phyloP scores from a whole-genome alignment of 2,329 filamentous ascomycete genomes.

The Beauveria sp. region DNA sequence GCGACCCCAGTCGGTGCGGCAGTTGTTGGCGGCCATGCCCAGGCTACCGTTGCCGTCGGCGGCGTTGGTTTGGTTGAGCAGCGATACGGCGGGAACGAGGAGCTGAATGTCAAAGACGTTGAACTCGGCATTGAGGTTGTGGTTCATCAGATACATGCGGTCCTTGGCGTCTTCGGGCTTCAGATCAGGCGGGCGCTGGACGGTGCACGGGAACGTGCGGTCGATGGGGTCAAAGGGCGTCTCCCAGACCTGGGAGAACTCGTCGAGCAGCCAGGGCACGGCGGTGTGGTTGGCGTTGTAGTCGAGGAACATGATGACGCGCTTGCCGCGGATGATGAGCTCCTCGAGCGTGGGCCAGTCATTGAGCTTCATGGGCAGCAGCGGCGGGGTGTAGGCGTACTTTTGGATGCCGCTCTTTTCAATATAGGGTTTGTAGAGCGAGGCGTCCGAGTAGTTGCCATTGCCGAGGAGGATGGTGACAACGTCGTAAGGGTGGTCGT shows the following conservation, averaged over 20 bases:
- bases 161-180: slow-evolving; percentile 43
- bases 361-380: slow-evolving; percentile 60
- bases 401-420: slow-evolving; percentile 62
- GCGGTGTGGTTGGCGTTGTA: slow-evolving; percentile 72
- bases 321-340: slow-evolving; percentile 63
- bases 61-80: slow-evolving; percentile 66
- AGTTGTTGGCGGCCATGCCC: slow-evolving; percentile 56
- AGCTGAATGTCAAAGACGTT: slow-evolving; percentile 55
- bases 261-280: slow-evolving; percentile 77
- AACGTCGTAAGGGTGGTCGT: slow-evolving; percentile 73
- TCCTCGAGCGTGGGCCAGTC: slow-evolving; percentile 80
- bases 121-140: slow-evolving; percentile 80
- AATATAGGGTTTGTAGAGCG: slow-evolving; percentile 61
- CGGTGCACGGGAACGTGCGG: slow-evolving; percentile 64
- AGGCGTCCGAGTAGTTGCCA: slow-evolving; percentile 59
- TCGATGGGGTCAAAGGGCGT: slow-evolving; percentile 70
- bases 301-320: slow-evolving; percentile 76
- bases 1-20: slow-evolving; percentile 52
- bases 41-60: slow-evolving; percentile 58
- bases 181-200: slow-evolving; percentile 68
- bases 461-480: slow-evolving; percentile 83
- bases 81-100: slow-evolving; percentile 62
- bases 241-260: slow-evolving; percentile 88
- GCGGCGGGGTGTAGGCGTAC: slow-evolving; percentile 66
- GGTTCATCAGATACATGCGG: slow-evolving; percentile 76